A percentile compares a stretch with the other conserved stretches of the same genome.
These are phyloP conservation scores for Alternaria triticimaculans DNA, from an alignment of 2,329 filamentous ascomycete species.

Conservation along the genomic window DNA sequence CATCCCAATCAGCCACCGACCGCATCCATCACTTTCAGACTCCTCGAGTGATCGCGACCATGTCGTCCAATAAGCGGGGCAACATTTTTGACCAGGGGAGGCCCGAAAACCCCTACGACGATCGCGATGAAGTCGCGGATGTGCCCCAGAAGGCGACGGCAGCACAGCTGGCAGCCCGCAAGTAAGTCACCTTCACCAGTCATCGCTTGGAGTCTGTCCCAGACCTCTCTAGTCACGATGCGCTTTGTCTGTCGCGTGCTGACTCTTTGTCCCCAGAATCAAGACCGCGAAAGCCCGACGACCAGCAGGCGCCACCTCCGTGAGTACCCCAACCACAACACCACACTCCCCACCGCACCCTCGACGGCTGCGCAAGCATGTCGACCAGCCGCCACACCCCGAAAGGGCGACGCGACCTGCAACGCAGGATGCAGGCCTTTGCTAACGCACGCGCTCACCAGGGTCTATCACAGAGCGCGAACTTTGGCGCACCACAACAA, in stretches of 20 bases:
- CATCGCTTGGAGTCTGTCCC: background rate
- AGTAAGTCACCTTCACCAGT: slow-evolving; percentile 53
- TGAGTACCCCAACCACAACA: slow-evolving; percentile 28
- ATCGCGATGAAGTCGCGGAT: slow-evolving; percentile 49
- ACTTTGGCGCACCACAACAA: slow-evolving; percentile 25
- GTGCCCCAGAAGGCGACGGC: slow-evolving; percentile 60
- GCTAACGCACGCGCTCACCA: slow-evolving; percentile 29
- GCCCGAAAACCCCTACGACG: slow-evolving; percentile 36
- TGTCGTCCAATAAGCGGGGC: slow-evolving; percentile 38
- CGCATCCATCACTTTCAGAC: slow-evolving; percentile 14
- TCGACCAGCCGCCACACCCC: slow-evolving; percentile 10
- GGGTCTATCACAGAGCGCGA: slow-evolving; percentile 30
- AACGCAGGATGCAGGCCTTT: slow-evolving; percentile 12
- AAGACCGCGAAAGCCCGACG: slow-evolving; percentile 36
- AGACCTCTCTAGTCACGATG: background rate
- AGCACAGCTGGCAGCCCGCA: slow-evolving; percentile 61
- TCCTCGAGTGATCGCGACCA: slow-evolving; percentile 25
- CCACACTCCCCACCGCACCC: slow-evolving; percentile 3
- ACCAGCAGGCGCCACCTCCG: slow-evolving; percentile 31
- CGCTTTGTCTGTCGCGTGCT: slow-evolving; percentile 18
- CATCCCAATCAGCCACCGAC: slow-evolving; percentile 6
- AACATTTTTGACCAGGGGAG: slow-evolving; percentile 39
- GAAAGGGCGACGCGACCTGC: slow-evolving; percentile 15
- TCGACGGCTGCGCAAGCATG: slow-evolving; percentile 8
- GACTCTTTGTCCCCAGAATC: slow-evolving; percentile 32